These are phyloP conservation scores for Mycena metata DNA, from an alignment of 768 basidiomycete species.

Conservation along the genomic window DNA sequence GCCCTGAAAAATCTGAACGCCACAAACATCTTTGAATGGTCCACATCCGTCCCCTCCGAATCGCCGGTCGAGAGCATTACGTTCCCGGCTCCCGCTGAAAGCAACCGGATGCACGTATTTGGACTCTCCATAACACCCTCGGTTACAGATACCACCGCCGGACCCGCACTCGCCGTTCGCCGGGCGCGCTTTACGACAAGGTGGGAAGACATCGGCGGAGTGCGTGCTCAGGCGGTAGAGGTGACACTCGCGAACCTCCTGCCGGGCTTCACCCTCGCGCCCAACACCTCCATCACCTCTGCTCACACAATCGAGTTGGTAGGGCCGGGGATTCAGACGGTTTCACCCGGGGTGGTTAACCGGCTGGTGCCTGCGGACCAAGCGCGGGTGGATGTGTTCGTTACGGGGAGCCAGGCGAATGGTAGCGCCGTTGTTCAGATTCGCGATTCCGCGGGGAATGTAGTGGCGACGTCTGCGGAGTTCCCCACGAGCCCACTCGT, in stretches of 20 bases:
- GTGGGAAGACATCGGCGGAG: conserved; percentile 56
- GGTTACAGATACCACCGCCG: conserved; percentile 26
- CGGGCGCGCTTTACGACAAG: conserved; percentile 60
- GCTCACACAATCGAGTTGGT: conserved; percentile 53
- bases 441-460: conserved; percentile 48
- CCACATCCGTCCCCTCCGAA: conserved; percentile 58
- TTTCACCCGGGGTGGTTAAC: conserved; percentile 55
- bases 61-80: conserved; percentile 57
- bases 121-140: conserved; percentile 58
- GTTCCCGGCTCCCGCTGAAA: conserved; percentile 51
- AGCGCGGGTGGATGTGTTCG: conserved; percentile 61
- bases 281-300: conserved; percentile 48
- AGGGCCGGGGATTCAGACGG: conserved; percentile 57
- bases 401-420: conserved; percentile 49
- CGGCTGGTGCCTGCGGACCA: conserved; percentile 68
- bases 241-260: conserved; percentile 67
- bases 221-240: conserved; percentile 62
- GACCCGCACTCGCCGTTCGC: conserved; percentile 55
- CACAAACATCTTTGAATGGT: conserved; percentile 60
- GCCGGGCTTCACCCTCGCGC: conserved; percentile 48
- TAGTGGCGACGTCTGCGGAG: conserved; percentile 51
- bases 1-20: conserved; percentile 56
- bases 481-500: conserved; percentile 56
- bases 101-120: conserved; percentile 60
- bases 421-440: conserved; percentile 51